Evolutionary conservation across 2,329 filamentous ascomycete species (phyloP).

Genomic region (Raffaelea arxii): DNA sequence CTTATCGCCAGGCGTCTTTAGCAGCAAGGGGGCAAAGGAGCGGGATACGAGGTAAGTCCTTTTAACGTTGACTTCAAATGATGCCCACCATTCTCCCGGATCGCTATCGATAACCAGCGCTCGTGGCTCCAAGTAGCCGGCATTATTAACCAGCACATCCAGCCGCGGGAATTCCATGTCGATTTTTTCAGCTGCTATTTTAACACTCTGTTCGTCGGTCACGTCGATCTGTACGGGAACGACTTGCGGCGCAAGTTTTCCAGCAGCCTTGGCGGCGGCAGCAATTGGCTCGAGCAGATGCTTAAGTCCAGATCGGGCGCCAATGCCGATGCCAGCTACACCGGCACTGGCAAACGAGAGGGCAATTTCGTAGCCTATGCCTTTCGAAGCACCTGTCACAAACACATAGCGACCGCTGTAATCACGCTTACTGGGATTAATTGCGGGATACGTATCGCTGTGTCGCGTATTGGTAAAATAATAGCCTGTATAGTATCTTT

Average conservation of each 20-base stretch:
- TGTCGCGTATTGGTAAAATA: no score
- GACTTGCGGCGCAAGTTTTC: neutral
- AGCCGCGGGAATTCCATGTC: constrained; percentile 2
- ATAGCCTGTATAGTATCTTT: no score
- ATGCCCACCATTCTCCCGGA: constrained; percentile 5
- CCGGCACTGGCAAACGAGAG: constrained; percentile 8
- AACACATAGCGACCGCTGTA: constrained; percentile 7
- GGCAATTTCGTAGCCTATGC: constrained; percentile 7
- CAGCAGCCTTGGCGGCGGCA: constrained; percentile 3
- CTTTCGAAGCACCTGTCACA: constrained; percentile 7
- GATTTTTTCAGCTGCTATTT: neutral
- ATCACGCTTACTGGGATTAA: constrained; percentile 5
- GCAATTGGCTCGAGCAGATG: neutral
- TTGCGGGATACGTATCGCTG: constrained; percentile 13
- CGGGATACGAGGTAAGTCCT: constrained; percentile 4
- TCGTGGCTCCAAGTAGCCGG: constrained; percentile 4
- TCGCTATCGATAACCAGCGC: constrained; percentile 2
- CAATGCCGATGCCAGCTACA: constrained; percentile 4
- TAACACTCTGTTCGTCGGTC: constrained; percentile 1
- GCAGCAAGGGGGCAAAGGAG: constrained; percentile 5
- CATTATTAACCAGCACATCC: constrained; percentile 11
- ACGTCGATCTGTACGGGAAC: constrained; percentile 1
- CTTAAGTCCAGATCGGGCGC: neutral
- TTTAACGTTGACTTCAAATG: constrained; percentile 6
- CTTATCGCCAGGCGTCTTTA: neutral